Evolutionary conservation across 2,329 filamentous ascomycete species (phyloP).

Genomic region (Clarireedia monteithiana): DNA sequence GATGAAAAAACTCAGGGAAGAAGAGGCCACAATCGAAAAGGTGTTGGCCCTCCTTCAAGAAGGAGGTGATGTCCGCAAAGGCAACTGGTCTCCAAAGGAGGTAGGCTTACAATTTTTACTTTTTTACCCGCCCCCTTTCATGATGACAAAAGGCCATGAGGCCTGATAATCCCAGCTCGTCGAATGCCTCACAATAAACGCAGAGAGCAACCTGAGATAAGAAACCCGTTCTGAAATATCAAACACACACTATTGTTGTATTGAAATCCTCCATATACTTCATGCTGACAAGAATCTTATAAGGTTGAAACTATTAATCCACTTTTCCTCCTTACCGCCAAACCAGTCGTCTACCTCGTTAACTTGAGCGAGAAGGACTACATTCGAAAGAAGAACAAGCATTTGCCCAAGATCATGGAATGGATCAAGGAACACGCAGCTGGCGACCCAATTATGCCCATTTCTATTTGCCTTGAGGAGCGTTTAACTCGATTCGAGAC

Average conservation of each 20-base stretch:
- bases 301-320: conserved; percentile 98
- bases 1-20: conserved; percentile 95
- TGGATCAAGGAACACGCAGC: conserved; percentile 90
- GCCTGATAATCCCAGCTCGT: conserved; percentile 99
- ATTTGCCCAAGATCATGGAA: conserved; percentile 84
- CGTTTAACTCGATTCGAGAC: conserved; percentile 74
- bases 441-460: conserved; percentile 85
- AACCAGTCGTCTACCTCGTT: conserved; percentile 94
- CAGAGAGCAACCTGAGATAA: conserved; percentile 85
- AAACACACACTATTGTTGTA: not conserved
- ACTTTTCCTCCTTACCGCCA: conserved; percentile 87
- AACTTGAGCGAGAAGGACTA: conserved; percentile 97
- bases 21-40: conserved; percentile 89
- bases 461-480: conserved; percentile 91
- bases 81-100: conserved; percentile 87
- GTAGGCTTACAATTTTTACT: conserved; percentile 48
- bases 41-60: conserved; percentile 74
- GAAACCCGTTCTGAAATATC: conserved; percentile 30
- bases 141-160: conserved; percentile 98
- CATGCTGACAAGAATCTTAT: conserved; percentile 11
- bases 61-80: conserved; percentile 90
- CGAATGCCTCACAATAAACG: conserved; percentile 76
- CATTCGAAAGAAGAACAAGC: conserved; percentile 99
- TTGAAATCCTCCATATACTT: conserved; percentile 10
- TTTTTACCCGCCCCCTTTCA: conserved; percentile 36